phyloP scores from a whole-genome alignment of 1,139 yeast genomes.

The Blastobotrys petasosporus region DNA sequence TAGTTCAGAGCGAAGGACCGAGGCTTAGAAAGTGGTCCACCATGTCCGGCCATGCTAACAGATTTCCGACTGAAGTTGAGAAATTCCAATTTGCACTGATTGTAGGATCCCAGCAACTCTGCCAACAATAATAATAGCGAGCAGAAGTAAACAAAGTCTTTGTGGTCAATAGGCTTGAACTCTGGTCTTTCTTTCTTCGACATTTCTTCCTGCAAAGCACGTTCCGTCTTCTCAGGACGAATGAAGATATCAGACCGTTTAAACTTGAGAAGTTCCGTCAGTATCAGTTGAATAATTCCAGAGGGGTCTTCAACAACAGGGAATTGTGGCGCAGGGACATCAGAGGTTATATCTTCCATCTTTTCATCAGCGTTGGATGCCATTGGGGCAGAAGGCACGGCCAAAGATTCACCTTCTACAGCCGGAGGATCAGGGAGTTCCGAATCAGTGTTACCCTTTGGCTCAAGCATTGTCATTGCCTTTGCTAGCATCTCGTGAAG shows the following conservation, averaged over 20 bases:
- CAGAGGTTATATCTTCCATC: constrained; percentile 17
- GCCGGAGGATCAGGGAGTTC: neutral
- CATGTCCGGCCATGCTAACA: constrained; percentile 12
- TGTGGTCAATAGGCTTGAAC: constrained; percentile 34
- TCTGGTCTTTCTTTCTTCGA: constrained; percentile 17
- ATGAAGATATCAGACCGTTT: constrained; percentile 29
- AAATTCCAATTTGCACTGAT: constrained; percentile 75
- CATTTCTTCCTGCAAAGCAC: constrained; percentile 19
- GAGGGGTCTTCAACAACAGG: constrained; percentile 36
- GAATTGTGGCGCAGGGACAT: constrained; percentile 9
- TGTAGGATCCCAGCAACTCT: constrained; percentile 74
- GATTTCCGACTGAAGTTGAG: constrained; percentile 65
- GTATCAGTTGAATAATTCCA: constrained; percentile 56
- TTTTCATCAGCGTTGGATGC: constrained; percentile 23
- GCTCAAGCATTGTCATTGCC: constrained; percentile 6
- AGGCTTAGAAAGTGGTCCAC: constrained; percentile 42
- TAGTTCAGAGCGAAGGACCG: constrained; percentile 72
- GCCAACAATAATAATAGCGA: constrained; percentile 62
- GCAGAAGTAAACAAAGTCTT: constrained; percentile 57
- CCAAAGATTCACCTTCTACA: constrained; percentile 10
- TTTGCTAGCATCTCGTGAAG: constrained; percentile 4
- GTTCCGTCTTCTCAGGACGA: constrained; percentile 22
- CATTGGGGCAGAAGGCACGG: neutral
- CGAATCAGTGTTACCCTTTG: constrained; percentile 2
- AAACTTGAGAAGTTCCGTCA: constrained; percentile 56